A percentile compares a stretch with the other conserved stretches of the same genome.
Evolutionary conservation across 192 early-diverging fungal genomes (phyloP).

Genomic region (Entomortierella lignicola): DNA sequence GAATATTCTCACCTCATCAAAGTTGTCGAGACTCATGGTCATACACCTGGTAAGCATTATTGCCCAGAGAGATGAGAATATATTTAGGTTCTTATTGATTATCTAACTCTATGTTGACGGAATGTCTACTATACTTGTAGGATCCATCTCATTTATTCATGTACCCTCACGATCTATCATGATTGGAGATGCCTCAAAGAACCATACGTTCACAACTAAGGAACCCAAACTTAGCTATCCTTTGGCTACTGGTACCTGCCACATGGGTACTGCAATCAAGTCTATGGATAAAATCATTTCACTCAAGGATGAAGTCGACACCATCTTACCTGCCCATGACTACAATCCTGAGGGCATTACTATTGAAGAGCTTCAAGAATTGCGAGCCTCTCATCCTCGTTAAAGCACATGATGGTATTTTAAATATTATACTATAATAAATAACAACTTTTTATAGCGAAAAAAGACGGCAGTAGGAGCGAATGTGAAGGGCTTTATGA

Average conservation of each 20-base stretch:
- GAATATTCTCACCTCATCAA: conserved; percentile 21
- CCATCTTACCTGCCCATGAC: conserved; percentile 42
- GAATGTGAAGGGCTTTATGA: not conserved
- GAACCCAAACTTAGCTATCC: not conserved
- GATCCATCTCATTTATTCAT: conserved; percentile 44
- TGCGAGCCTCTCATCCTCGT: conserved; percentile 8
- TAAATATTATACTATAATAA: no score
- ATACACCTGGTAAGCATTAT: conserved; percentile 29
- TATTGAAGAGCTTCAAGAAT: conserved; percentile 16
- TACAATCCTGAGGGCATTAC: conserved; percentile 24
- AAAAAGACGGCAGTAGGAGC: not conserved
- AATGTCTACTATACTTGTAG: not conserved
- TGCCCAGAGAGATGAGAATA: not conserved
- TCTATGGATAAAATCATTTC: conserved; percentile 36
- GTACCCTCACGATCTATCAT: conserved; percentile 22
- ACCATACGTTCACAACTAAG: conserved; percentile 17
- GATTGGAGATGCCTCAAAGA: conserved; percentile 34
- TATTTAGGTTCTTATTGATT: no score
- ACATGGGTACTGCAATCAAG: conserved; percentile 10
- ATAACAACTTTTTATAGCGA: not conserved
- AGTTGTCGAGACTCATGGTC: conserved; percentile 29
- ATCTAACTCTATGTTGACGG: no score
- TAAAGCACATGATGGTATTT: not conserved
- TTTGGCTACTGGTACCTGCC: conserved; percentile 6
- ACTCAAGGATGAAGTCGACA: conserved; percentile 17